Percentiles rank a stretch among this genome's conserved stretches.
phyloP scores from a whole-genome alignment of 179 eudicot genomes.

The Spergularia azorica region DNA sequence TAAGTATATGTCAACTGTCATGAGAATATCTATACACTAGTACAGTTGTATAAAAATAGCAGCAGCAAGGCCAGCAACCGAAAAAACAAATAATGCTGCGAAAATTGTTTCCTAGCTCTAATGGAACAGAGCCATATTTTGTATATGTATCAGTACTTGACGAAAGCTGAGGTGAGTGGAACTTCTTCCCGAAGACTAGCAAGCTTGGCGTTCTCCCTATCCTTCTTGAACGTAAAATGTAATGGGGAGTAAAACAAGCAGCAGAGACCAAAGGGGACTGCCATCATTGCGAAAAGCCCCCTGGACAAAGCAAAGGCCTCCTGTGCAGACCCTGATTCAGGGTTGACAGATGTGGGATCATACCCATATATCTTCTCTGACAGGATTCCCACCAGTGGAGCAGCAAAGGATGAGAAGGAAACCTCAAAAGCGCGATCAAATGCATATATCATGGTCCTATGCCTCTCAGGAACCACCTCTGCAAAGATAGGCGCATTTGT shows the following conservation, averaged over 20 bases:
- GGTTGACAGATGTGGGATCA: slow-evolving; percentile 59
- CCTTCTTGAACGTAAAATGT: slow-evolving; percentile 62
- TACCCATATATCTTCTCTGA: slow-evolving; percentile 91
- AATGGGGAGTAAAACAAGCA: slow-evolving; percentile 75
- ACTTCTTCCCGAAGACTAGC: slow-evolving; percentile 54
- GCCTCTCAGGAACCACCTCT: slow-evolving; percentile 82
- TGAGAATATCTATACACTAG: not conserved
- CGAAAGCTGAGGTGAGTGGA: slow-evolving; percentile 5
- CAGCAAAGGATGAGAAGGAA: slow-evolving; percentile 91
- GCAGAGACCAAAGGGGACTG: slow-evolving; percentile 83
- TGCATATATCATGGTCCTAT: slow-evolving; percentile 95
- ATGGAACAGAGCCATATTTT: not conserved
- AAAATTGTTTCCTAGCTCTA: slow-evolving; percentile 10
- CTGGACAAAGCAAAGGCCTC: slow-evolving; percentile 85
- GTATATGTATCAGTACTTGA: slow-evolving; percentile 1
- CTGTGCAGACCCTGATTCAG: slow-evolving; percentile 51
- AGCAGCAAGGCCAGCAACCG: not conserved
- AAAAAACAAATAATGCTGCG: not conserved
- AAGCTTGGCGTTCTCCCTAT: slow-evolving; percentile 65
- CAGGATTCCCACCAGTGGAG: slow-evolving; percentile 87
- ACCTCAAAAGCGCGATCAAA: slow-evolving; percentile 93
- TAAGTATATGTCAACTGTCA: too few species aligned
- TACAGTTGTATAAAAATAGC: not conserved
- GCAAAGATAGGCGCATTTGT: slow-evolving; percentile 90
- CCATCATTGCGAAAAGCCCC: slow-evolving; percentile 91